phyloP scores from a whole-genome alignment of 2,329 filamentous ascomycete genomes.

The Aspergillus sp. region DNA sequence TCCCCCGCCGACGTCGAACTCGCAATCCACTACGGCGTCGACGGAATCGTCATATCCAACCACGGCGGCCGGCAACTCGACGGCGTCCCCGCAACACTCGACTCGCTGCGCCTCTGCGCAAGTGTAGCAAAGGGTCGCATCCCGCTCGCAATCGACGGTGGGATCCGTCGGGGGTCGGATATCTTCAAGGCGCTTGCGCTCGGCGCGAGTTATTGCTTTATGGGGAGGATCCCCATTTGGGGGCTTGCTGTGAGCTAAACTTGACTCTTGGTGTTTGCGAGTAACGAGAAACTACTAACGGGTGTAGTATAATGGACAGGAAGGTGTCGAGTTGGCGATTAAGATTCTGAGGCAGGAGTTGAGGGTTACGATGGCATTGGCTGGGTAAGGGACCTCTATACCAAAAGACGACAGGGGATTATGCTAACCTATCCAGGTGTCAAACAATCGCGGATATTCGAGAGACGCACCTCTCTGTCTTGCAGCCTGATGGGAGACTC shows the following conservation, averaged over 20 bases:
- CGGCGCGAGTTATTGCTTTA: conserved; percentile 38
- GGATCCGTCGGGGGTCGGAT: conserved; percentile 41
- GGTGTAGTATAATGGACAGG: conserved; percentile 37
- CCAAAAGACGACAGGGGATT: too few relatives aligned
- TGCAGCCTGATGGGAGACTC: conserved; percentile 33
- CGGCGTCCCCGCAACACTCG: conserved; percentile 43
- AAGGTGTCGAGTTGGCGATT: conserved; percentile 40
- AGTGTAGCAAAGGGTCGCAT: conserved; percentile 37
- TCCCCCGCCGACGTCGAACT: conserved; percentile 42
- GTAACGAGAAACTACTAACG: background rate
- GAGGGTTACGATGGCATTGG: conserved; percentile 37
- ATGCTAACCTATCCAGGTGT: conserved; percentile 27
- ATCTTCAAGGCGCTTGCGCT: conserved; percentile 45
- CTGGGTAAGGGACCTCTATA: conserved; percentile 28
- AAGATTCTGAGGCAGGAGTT: conserved; percentile 39
- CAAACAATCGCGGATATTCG: conserved; percentile 36
- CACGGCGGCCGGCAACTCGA: conserved; percentile 47
- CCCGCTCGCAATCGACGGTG: conserved; percentile 39
- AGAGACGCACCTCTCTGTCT: conserved; percentile 32
- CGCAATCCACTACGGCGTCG: conserved; percentile 39
- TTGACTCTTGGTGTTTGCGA: too few relatives aligned
- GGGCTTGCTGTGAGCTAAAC: conserved; percentile 34
- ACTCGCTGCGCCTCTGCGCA: conserved; percentile 37
- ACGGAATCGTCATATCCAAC: conserved; percentile 45
- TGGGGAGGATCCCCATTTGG: conserved; percentile 41